Evolutionary conservation across 139 green algal genomes (phyloP).

Genomic region (Micractinium conductrix): DNA sequence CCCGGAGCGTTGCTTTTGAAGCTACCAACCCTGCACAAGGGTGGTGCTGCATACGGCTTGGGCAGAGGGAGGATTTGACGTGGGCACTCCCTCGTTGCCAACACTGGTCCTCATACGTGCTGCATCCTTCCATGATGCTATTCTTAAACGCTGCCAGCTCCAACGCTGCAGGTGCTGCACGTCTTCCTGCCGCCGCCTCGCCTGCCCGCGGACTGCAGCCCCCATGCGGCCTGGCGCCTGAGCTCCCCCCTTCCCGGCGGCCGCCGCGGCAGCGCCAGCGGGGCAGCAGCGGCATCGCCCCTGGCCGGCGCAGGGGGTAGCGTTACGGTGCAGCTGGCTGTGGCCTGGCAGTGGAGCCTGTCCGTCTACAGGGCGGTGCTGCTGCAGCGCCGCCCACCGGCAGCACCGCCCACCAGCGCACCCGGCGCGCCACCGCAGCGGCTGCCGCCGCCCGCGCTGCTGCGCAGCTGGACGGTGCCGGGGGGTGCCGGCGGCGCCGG

Average conservation of each 20-base stretch:
- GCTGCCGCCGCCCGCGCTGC: slow-evolving; percentile 19
- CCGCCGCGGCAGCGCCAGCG: too few relatives aligned
- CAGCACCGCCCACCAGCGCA: neutral
- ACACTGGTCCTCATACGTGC: too few relatives aligned
- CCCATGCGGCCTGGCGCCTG: slow-evolving; percentile 39
- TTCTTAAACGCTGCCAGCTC: too few relatives aligned
- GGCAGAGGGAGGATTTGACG: too few relatives aligned
- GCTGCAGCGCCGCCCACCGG: slow-evolving; percentile 5
- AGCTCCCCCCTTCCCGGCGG: too few relatives aligned
- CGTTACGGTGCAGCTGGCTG: slow-evolving; percentile 1
- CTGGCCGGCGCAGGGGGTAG: neutral
- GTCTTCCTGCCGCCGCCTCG: slow-evolving; percentile 38
- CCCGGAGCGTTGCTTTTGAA: neutral
- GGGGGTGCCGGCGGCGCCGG: neutral
- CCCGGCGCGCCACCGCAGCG: neutral
- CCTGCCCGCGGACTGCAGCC: slow-evolving; percentile 19
- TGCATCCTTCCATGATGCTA: too few relatives aligned
- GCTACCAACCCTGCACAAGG: too few relatives aligned
- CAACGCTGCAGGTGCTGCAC: slow-evolving; percentile 33
- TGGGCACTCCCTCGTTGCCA: too few relatives aligned
- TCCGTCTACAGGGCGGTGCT: slow-evolving; percentile 9
- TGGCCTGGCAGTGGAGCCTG: slow-evolving; percentile 20
- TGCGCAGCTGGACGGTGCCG: slow-evolving; percentile 11
- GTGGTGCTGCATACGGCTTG: too few relatives aligned
- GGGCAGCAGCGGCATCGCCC: neutral